These are phyloP conservation scores for Paramyrothecium sp. DNA, from an alignment of 2,329 filamentous ascomycete species.

Conservation along the genomic window DNA sequence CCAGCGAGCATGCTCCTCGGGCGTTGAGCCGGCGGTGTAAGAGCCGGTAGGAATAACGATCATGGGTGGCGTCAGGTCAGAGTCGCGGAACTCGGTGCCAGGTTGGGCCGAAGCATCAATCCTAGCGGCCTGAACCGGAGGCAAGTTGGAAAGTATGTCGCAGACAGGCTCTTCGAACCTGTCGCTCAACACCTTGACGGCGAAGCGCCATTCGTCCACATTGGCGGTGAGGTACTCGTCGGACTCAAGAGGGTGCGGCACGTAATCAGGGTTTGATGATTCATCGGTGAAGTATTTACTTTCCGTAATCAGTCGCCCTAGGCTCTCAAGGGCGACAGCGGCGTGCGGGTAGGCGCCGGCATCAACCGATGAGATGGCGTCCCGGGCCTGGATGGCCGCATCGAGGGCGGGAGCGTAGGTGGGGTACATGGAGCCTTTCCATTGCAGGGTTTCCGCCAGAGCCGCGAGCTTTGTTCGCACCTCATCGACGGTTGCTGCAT, in stretches of 20 bases:
- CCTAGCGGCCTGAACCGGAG: neutral
- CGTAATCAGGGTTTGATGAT: neutral
- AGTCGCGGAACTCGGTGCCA: constrained; percentile 8
- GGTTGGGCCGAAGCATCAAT: neutral
- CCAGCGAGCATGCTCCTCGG: constrained; percentile 8
- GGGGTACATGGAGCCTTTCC: neutral
- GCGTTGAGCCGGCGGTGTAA: constrained; percentile 6
- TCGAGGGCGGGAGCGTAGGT: neutral
- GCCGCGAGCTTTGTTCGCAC: neutral
- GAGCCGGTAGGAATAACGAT: constrained; percentile 10
- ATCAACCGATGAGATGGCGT: neutral
- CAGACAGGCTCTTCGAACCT: constrained; percentile 1
- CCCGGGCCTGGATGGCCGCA: neutral
- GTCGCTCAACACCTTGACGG: constrained; percentile 3
- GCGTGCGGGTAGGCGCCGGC: neutral
- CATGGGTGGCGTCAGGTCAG: constrained; percentile 4
- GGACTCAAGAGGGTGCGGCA: neutral
- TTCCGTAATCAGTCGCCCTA: neutral
- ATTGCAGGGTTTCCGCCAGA: no score
- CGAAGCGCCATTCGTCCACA: constrained; percentile 7
- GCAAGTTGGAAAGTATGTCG: neutral
- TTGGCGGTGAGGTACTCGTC: constrained; percentile 1
- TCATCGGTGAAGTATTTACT: neutral
- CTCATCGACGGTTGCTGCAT: neutral
- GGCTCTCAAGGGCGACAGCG: neutral